phyloP scores from a whole-genome alignment of 2,329 filamentous ascomycete genomes.

The Penicillium hesseltinei region DNA sequence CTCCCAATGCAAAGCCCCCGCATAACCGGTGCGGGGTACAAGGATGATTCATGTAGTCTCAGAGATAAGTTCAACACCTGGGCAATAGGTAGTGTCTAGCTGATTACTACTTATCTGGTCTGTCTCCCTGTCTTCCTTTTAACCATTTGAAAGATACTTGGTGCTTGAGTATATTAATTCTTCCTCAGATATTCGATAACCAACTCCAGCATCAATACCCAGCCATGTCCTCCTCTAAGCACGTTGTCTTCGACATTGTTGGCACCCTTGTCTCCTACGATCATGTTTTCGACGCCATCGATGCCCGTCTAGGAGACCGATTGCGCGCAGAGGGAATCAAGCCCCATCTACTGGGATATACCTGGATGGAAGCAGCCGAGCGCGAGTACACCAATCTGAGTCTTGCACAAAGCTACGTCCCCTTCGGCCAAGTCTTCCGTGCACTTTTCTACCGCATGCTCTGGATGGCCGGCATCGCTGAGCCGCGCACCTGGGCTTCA shows the following conservation, averaged over 20 bases:
- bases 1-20: too few relatives aligned
- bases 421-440: slow-evolving; percentile 40
- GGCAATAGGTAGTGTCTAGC: neutral
- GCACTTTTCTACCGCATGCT: slow-evolving; percentile 47
- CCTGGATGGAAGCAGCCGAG: slow-evolving; percentile 46
- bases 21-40: slow-evolving; percentile 7
- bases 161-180: neutral
- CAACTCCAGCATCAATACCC: neutral
- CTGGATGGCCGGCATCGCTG: slow-evolving; percentile 39
- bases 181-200: neutral
- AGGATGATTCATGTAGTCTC: neutral
- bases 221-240: slow-evolving; percentile 18
- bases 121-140: neutral
- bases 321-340: slow-evolving; percentile 37
- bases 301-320: slow-evolving; percentile 37
- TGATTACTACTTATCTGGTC: neutral
- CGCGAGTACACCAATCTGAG: slow-evolving; percentile 48
- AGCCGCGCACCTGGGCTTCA: slow-evolving; percentile 39
- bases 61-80: neutral
- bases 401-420: slow-evolving; percentile 39
- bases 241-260: slow-evolving; percentile 33
- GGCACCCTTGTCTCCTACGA: slow-evolving; percentile 47
- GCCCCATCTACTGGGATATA: slow-evolving; percentile 40
- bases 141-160: neutral
- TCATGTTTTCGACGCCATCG: slow-evolving; percentile 39